Evolutionary conservation across 1,284 basidiomycete species (phyloP).

Genomic region (Irpex sp.): DNA sequence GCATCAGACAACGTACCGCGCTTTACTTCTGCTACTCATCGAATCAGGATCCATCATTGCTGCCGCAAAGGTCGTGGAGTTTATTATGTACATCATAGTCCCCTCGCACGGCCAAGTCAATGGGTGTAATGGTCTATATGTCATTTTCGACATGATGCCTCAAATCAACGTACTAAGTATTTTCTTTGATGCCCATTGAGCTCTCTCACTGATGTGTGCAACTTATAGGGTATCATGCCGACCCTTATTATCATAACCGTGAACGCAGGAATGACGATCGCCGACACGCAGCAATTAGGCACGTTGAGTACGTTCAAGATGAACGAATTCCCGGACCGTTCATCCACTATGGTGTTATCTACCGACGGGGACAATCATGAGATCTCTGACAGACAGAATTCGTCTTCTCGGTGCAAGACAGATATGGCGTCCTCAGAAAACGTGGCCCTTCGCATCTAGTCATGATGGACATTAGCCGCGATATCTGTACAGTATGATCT

Average conservation of each 20-base stretch:
- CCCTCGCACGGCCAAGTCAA: background rate
- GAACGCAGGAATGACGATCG: background rate
- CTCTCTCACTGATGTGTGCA: background rate
- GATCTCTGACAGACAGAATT: no score
- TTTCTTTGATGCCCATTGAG: no score
- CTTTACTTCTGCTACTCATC: background rate
- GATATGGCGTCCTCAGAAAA: no score
- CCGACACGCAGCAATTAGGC: background rate
- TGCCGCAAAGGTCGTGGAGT: background rate
- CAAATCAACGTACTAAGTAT: background rate
- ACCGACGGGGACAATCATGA: no score
- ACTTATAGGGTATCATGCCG: background rate
- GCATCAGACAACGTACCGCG: background rate
- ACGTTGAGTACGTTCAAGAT: background rate
- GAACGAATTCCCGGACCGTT: background rate
- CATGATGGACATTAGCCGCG: no score
- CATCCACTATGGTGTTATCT: background rate
- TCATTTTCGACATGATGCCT: slow-evolving; percentile 1
- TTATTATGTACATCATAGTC: background rate
- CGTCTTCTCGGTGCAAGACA: no score
- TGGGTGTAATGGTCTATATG: background rate
- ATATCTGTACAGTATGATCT: no score
- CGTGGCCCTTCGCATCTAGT: no score
- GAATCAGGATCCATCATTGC: background rate
- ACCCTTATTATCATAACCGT: background rate